Conservation (phyloP, 352 stramenopile genomes). For the Phytophthora litchii region DNA sequence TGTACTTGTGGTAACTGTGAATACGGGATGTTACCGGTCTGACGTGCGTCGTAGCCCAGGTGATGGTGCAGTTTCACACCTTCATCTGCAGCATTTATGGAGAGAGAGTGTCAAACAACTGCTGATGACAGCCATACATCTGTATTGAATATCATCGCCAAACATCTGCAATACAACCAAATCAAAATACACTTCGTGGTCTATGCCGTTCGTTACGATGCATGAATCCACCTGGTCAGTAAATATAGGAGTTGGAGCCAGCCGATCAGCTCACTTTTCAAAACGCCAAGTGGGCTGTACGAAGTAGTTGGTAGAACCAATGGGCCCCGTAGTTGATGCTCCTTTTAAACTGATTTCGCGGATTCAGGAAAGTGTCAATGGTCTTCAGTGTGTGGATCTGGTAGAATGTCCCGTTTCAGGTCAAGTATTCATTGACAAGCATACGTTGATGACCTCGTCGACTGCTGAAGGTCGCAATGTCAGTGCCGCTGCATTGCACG, state of each 20-base stretch:
- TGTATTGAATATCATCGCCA: constrained; percentile 15
- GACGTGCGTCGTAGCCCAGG: background rate
- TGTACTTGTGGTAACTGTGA: no score
- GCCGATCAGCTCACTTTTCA: constrained; percentile 19
- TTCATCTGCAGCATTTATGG: constrained; percentile 4
- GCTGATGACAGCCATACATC: constrained; percentile 20
- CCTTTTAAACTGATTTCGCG: constrained; percentile 32
- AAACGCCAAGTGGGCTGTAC: constrained; percentile 8
- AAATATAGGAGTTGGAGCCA: constrained; percentile 10
- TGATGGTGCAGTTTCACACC: constrained; percentile 2
- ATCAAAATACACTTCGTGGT: constrained; percentile 5
- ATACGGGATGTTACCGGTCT: constrained; percentile 6
- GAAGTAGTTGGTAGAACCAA: background rate
- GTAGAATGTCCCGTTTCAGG: constrained; percentile 39
- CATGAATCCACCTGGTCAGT: constrained; percentile 17
- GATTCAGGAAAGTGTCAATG: constrained; percentile 41
- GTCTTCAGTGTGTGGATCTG: constrained; percentile 61
- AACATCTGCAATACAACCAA: constrained; percentile 15
- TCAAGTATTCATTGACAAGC: constrained; percentile 62
- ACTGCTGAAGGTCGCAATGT: constrained; percentile 30
- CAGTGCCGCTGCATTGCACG: constrained; percentile 53
- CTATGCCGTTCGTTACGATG: constrained; percentile 19
- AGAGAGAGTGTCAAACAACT: constrained; percentile 17
- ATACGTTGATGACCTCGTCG: constrained; percentile 48
- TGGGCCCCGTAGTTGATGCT: constrained; percentile 5